phyloP scores from a whole-genome alignment of 305 asterid genomes.

The Withania somnifera region DNA sequence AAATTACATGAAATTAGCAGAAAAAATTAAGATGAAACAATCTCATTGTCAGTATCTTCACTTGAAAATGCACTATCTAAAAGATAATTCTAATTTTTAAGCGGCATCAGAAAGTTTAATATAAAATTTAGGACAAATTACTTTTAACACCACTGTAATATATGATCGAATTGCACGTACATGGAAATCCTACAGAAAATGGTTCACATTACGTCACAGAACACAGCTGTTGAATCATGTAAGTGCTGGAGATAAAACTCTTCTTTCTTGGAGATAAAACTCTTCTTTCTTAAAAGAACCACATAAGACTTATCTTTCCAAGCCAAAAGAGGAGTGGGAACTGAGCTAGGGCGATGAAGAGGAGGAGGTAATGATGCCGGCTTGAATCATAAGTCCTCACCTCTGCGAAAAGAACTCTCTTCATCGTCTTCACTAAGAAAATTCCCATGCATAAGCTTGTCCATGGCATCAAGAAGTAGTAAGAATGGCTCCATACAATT shows the following conservation, averaged over 20 bases:
- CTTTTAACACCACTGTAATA: background rate
- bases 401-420: constrained; percentile 34
- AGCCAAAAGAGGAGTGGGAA: constrained; percentile 42
- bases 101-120: background rate
- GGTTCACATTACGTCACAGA: background rate
- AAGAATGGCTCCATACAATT: constrained; percentile 20
- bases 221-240: background rate
- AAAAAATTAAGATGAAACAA: background rate
- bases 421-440: constrained; percentile 36
- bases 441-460: constrained; percentile 37
- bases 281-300: constrained; percentile 18
- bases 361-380: constrained; percentile 37
- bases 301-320: constrained; percentile 30
- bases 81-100: background rate
- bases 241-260: background rate
- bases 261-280: background rate
- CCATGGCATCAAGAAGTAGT: constrained; percentile 32
- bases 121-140: background rate
- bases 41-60: background rate
- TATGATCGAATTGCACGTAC: background rate
- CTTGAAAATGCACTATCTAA: background rate
- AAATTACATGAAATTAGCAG: background rate
- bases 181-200: background rate
- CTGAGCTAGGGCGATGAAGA: constrained; percentile 42
- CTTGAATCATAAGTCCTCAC: constrained; percentile 29